A percentile compares a stretch with the other conserved stretches of the same genome.
Evolutionary conservation across 1,284 basidiomycete genomes (phyloP).

Genomic region (Marasmius tenuissimus): DNA sequence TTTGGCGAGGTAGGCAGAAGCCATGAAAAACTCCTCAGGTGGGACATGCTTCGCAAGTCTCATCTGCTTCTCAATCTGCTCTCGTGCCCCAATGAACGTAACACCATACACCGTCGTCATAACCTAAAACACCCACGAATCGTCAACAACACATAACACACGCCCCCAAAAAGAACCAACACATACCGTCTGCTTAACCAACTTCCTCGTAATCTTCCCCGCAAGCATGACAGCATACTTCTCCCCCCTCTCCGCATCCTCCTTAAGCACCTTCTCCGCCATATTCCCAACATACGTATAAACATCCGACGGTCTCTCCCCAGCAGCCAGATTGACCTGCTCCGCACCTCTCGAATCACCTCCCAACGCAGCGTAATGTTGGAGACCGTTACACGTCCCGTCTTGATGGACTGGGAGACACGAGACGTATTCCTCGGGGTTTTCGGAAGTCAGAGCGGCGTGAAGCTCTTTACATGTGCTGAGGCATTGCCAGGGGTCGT

Average conservation of each 20-base stretch:
- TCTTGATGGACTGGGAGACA: constrained; percentile 96
- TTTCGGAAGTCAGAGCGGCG: constrained; percentile 72
- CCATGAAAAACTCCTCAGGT: constrained; percentile 70
- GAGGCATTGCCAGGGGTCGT: constrained; percentile 98
- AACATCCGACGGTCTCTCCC: constrained; percentile 91
- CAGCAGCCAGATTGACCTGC: constrained; percentile 90
- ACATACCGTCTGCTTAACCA: constrained; percentile 95
- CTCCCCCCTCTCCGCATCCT: constrained; percentile 49
- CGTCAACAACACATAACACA: not conserved
- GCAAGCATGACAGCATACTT: constrained; percentile 64
- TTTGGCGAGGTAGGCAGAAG: constrained; percentile 84
- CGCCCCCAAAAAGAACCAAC: not conserved
- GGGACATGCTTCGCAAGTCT: constrained; percentile 76
- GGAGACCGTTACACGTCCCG: constrained; percentile 97
- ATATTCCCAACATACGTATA: constrained; percentile 92
- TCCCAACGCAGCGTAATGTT: constrained; percentile 98
- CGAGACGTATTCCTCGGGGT: constrained; percentile 74
- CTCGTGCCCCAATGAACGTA: constrained; percentile 92
- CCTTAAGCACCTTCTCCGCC: constrained; percentile 56
- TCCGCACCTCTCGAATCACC: constrained; percentile 88
- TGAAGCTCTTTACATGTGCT: constrained; percentile 89
- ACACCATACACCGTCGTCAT: constrained; percentile 99
- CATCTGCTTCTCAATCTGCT: constrained; percentile 93
- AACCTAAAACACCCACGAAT: constrained; percentile 47
- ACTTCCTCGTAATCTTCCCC: constrained; percentile 89